These are phyloP conservation scores for Arthrobotrys pseudoclavata DNA, from an alignment of 2,329 filamentous ascomycete genomes.

Conservation along the genomic window DNA sequence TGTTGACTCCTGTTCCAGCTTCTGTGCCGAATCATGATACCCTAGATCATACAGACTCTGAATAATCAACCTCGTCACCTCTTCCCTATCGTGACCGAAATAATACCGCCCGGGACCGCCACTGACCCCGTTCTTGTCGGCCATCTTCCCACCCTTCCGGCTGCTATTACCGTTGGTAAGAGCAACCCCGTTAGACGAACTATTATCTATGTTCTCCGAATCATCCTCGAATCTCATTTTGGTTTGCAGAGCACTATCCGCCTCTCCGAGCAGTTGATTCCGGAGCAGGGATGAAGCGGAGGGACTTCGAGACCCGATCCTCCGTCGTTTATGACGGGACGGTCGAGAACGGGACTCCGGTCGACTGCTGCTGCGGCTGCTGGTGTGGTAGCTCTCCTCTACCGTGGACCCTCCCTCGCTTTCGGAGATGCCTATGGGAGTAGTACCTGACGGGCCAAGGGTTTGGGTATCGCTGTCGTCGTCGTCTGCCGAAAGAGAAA, in stretches of 20 bases:
- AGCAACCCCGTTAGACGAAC: constrained; percentile 51
- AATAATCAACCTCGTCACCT: constrained; percentile 91
- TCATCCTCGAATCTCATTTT: constrained; percentile 59
- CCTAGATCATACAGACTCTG: constrained; percentile 91
- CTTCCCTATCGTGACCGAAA: constrained; percentile 88
- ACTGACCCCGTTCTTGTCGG: constrained; percentile 34
- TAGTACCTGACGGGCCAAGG: constrained; percentile 51
- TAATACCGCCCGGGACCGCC: constrained; percentile 68
- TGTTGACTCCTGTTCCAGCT: constrained; percentile 83
- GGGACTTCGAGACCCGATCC: constrained; percentile 57
- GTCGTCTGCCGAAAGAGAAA: constrained; percentile 59
- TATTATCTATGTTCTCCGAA: constrained; percentile 44
- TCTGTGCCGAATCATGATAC: constrained; percentile 81
- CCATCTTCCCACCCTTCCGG: constrained; percentile 48
- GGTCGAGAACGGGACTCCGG: constrained; percentile 54
- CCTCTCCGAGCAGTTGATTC: constrained; percentile 56
- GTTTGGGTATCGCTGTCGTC: constrained; percentile 56
- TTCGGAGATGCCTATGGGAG: constrained; percentile 52
- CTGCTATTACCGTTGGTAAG: constrained; percentile 40
- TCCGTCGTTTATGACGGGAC: constrained; percentile 52
- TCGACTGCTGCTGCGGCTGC: constrained; percentile 44
- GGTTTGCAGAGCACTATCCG: constrained; percentile 42
- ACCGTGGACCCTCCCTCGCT: constrained; percentile 52
- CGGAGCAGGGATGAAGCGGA: constrained; percentile 58
- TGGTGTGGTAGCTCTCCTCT: constrained; percentile 49